These are phyloP conservation scores for Talaromyces verruculosus DNA, from an alignment of 2,329 filamentous ascomycete genomes.

Conservation along the genomic window DNA sequence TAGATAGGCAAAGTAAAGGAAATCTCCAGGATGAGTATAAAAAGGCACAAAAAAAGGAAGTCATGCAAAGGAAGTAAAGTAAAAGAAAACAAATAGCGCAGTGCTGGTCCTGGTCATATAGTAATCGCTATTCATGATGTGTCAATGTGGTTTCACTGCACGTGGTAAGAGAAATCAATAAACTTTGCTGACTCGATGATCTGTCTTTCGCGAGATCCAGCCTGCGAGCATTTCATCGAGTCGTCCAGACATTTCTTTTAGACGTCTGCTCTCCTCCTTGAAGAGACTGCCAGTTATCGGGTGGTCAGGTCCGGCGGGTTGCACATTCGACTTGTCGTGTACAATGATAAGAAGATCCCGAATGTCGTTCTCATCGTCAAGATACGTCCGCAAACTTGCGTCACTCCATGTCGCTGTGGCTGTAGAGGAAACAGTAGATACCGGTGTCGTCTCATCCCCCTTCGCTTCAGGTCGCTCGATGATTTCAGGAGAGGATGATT, in stretches of 20 bases:
- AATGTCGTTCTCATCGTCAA: constrained; percentile 86
- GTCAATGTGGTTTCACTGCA: not conserved
- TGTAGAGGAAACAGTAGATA: constrained; percentile 55
- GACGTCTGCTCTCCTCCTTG: constrained; percentile 78
- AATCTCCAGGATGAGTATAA: constrained; percentile 10
- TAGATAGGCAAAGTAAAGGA: constrained; percentile 17
- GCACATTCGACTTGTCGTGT: constrained; percentile 83
- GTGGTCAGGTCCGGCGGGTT: constrained; percentile 77
- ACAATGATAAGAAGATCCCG: constrained; percentile 87
- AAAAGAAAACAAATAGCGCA: constrained; percentile 12
- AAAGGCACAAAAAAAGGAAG: not conserved
- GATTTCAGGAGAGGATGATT: constrained; percentile 52
- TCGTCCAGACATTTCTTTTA: constrained; percentile 85
- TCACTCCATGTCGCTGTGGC: constrained; percentile 77
- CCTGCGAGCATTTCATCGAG: constrained; percentile 83
- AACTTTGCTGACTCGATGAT: constrained; percentile 25
- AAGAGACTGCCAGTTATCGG: constrained; percentile 79
- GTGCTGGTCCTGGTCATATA: constrained; percentile 8
- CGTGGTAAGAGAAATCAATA: constrained; percentile 20
- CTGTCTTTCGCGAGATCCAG: constrained; percentile 61
- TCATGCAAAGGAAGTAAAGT: constrained; percentile 14
- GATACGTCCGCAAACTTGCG: constrained; percentile 77
- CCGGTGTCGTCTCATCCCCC: constrained; percentile 45
- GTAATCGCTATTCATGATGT: constrained; percentile 13
- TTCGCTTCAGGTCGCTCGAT: constrained; percentile 32